Base-by-base conservation (phyloP, 2,329 filamentous ascomycete genomes). In the Cytospora leucostoma region DNA sequence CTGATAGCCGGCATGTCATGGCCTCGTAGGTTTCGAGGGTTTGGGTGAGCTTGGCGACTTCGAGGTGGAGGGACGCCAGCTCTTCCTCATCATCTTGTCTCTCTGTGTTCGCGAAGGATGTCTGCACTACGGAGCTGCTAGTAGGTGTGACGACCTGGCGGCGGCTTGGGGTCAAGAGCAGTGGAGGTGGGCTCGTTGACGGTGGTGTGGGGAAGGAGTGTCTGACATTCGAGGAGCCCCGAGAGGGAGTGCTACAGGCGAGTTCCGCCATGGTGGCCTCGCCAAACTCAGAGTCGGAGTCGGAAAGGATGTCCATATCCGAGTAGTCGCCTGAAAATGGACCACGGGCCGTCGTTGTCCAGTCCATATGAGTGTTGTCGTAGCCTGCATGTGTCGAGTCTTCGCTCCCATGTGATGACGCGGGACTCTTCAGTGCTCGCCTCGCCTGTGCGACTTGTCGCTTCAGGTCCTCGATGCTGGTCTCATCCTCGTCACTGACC, bases 191-290 rank as follows among this genome's bases (percentile, higher is more conserved):
- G 50, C 84, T 86, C 0, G 84, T 86, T 2, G 80, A 78, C 1
- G 84, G 84, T 0, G 84, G 84, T 0, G 83, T 84, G 5, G 80
- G 80, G 66, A 86, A 85, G 0, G 82, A 84, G n/a, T 73, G 70
- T 52, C 74, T 71, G 50, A 73, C 71, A 19, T 65, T 35, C 17
- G 74, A 70, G 2, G 71, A 64, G 7, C 67, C 61, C 15, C 74
- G 71, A 0, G 78, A 78, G 0, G 84, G 84, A 3, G 84, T 86
- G 70, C 84, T 81, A 68, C 79, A 80, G 8, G 77, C 72, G 2
- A 85, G 68, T 35, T 85, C 81, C 0, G 78, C 80, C 71, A 84
- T 77, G 0, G 82, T 82, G 3, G 73, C 70, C n/a, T 85, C 79
- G 8, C 81, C 80, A 70, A 84, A 84, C 1, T 67, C 69, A 0